Evolutionary conservation across 1,284 basidiomycete species (phyloP), one percentile per base, ranked within the genome.

Genomic region (Moesziomyces parantarcticus): DNA sequence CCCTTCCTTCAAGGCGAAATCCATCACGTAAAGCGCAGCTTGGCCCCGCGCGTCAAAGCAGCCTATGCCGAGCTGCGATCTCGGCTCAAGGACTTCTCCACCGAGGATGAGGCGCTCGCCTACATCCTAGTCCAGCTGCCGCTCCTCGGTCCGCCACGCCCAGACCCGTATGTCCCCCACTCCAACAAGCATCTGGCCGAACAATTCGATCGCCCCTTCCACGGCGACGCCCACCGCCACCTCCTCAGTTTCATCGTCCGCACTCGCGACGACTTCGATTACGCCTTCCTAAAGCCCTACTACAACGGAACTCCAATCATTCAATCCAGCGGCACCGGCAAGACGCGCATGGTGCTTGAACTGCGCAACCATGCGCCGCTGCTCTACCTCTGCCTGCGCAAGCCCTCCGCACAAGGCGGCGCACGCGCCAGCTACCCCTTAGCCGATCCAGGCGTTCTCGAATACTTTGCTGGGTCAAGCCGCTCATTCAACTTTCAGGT

Each of bases 321-420:
- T 16, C 57, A 66, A 25, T 66, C 63, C 16, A 66, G 63, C 57
- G 57, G 63, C 22, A 66, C 47, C 10, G 63, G 63, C 56, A 66
- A 66, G 43, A 55, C 56, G 21, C 47, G 63, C 47, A 54, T 66
- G 56, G 48, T 66, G 0, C 26, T 54, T 16, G 47, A 66, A 20
- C 41, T 47, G 5, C 36, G 44, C 6, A 34, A 46, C 9, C 23
- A 26, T 10, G 34, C 52, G 1, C 63, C 63, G 18, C 56, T 59
- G 9, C 63, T 66, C 16, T 66, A 55, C 43, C n/a, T 66, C 39
- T 66, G 63, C 57, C 13, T 59, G 10, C 50, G 55, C 5, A 21
- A 42, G 9, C 3, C n/a, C 23, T 3, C 23, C 23, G 41, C 22
- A 23, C 23, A 48, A 1, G 23, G 7, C n/a, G 23, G 34, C 7